Evolutionary conservation across 805 yeast species (phyloP).

Genomic region (Teunomyces barrocoloradensis): DNA sequence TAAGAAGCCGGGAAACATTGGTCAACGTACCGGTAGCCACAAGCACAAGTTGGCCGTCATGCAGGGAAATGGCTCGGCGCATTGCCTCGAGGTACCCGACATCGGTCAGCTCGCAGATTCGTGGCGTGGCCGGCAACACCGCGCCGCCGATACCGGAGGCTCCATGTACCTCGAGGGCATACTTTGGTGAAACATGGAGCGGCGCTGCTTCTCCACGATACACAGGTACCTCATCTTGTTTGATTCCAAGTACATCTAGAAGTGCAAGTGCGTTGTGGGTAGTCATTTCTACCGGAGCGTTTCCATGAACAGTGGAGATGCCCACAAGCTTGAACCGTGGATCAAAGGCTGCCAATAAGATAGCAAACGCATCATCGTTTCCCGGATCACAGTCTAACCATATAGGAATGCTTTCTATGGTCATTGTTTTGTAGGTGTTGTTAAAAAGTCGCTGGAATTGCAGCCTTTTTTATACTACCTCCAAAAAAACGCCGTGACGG

Average conservation of each 20-base stretch:
- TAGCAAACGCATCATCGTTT: conserved; percentile 81
- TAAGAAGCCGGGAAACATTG: conserved; percentile 58
- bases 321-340: conserved; percentile 62
- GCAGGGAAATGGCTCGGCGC: conserved; percentile 37
- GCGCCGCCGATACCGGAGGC: conserved; percentile 77
- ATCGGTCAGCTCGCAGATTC: conserved; percentile 20
- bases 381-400: conserved; percentile 96
- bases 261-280: conserved; percentile 67
- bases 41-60: conserved; percentile 52
- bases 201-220: conserved; percentile 66
- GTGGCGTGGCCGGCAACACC: conserved; percentile 51
- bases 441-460: neutral
- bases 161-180: conserved; percentile 72
- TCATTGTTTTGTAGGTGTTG: conserved; percentile 12
- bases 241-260: conserved; percentile 51
- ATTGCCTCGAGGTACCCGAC: conserved; percentile 35
- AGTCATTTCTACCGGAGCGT: conserved; percentile 61
- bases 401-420: conserved; percentile 45
- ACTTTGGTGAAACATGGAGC: conserved; percentile 44
- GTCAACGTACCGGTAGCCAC: conserved; percentile 81
- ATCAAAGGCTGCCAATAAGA: conserved; percentile 58
- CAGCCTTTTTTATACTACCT: neutral
- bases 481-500: neutral
- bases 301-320: conserved; percentile 75
- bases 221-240: conserved; percentile 53